Evolutionary conservation across 2,329 filamentous ascomycete species (phyloP).

Genomic region (Dothistroma septosporum): DNA sequence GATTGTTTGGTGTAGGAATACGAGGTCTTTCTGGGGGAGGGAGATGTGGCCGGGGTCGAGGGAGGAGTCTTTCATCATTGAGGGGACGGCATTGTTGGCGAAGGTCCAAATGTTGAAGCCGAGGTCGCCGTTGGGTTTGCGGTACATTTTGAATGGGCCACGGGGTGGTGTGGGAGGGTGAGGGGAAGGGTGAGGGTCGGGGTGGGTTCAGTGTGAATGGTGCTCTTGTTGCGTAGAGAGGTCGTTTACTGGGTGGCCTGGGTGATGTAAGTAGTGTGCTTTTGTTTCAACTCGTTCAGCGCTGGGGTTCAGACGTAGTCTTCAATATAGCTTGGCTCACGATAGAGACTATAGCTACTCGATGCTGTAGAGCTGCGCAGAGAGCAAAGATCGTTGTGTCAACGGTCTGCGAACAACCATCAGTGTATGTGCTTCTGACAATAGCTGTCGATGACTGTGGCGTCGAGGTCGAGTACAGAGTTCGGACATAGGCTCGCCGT

Average conservation of each 20-base stretch:
- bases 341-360: neutral
- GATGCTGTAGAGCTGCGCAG: neutral
- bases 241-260: neutral
- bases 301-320: neutral
- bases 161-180: neutral
- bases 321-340: neutral
- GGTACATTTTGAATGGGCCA: neutral
- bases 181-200: too few species aligned
- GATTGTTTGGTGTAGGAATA: constrained; percentile 6
- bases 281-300: neutral
- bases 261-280: neutral
- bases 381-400: neutral
- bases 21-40: constrained; percentile 6
- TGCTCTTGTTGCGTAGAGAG: neutral
- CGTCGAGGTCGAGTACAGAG: neutral
- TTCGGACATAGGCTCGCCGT: neutral
- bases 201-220: too few species aligned
- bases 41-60: constrained; percentile 4
- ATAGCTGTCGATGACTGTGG: neutral
- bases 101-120: constrained; percentile 1
- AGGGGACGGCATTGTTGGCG: constrained; percentile 1
- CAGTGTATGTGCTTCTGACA: neutral
- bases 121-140: constrained; percentile 1
- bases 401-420: neutral
- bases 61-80: neutral